Conservation (phyloP, 768 basidiomycete species). For the Stropharia rugosoannulata region DNA sequence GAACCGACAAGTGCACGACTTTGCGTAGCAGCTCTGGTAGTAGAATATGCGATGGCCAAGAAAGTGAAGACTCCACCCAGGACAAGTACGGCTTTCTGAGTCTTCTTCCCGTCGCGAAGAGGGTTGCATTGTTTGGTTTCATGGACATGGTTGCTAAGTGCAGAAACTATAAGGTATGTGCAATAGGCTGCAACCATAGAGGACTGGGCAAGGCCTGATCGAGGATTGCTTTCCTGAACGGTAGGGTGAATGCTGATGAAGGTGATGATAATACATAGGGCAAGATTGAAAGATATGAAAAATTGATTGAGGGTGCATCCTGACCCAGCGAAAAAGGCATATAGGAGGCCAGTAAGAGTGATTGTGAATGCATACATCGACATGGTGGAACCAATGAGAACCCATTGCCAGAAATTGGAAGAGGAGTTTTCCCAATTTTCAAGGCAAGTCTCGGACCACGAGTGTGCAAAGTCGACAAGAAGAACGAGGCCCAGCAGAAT, state of each 20-base stretch:
- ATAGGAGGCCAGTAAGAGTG: constrained; percentile 84
- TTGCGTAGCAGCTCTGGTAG: constrained; percentile 93
- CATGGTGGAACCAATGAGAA: constrained; percentile 91
- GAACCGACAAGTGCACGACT: constrained; percentile 86
- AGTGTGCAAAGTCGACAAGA: constrained; percentile 97
- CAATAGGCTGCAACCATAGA: constrained; percentile 98
- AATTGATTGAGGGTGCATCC: constrained; percentile 93
- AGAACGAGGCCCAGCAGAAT: constrained; percentile 97
- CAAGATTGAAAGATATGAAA: constrained; percentile 94
- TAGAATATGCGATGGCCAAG: constrained; percentile 97
- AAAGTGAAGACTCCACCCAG: constrained; percentile 96
- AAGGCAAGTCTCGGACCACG: constrained; percentile 96
- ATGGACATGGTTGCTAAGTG: constrained; percentile 90
- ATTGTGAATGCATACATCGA: constrained; percentile 83
- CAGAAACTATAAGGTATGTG: constrained; percentile 92
- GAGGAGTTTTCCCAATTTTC: constrained; percentile 89
- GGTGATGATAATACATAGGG: constrained; percentile 76
- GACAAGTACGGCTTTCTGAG: constrained; percentile 83
- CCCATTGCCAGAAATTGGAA: constrained; percentile 94
- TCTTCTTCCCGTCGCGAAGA: constrained; percentile 64
- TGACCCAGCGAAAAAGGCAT: constrained; percentile 85
- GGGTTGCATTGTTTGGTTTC: constrained; percentile 81
- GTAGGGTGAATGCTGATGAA: constrained; percentile 79
- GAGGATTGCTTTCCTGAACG: constrained; percentile 90
- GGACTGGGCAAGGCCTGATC: constrained; percentile 92